A percentile compares a stretch with the other conserved stretches of the same genome.
Conservation (phyloP, 2,329 filamentous ascomycete genomes). For the Elsinoe necatrix region DNA sequence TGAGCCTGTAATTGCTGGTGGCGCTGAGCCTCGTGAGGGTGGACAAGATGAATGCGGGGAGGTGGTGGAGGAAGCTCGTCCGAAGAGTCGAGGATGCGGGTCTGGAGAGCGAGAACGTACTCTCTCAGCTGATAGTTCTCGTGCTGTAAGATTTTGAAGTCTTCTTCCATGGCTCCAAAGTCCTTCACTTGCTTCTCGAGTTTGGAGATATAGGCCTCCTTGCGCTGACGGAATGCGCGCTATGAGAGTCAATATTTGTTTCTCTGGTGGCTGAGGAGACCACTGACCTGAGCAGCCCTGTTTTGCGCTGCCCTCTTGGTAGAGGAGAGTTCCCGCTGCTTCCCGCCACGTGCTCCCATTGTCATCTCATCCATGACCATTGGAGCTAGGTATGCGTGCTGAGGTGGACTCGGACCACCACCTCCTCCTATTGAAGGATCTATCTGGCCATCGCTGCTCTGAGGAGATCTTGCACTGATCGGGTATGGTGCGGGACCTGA, state of each 20-base stretch:
- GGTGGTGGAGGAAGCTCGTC: conserved; percentile 80
- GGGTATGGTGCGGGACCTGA: conserved; percentile 31
- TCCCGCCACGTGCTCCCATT: conserved; percentile 58
- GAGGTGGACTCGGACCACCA: conserved; percentile 15
- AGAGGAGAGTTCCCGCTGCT: conserved; percentile 75
- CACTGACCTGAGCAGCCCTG: conserved; percentile 78
- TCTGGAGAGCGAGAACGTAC: conserved; percentile 86
- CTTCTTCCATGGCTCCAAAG: conserved; percentile 63
- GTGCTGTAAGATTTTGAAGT: conserved; percentile 69
- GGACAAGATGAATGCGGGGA: conserved; percentile 63
- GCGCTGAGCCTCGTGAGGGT: conserved; percentile 30
- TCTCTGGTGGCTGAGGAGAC: background rate
- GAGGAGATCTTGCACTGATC: conserved; percentile 33
- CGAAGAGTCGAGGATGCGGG: conserved; percentile 71
- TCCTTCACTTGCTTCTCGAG: conserved; percentile 89
- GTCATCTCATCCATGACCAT: conserved; percentile 46
- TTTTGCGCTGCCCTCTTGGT: conserved; percentile 97
- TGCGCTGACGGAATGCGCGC: conserved; percentile 94
- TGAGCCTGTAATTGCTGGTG: conserved; percentile 13
- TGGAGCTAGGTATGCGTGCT: conserved; percentile 49
- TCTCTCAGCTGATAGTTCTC: conserved; percentile 89
- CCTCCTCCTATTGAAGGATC: conserved; percentile 18
- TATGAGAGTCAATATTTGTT: conserved; percentile 32
- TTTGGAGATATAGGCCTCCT: conserved; percentile 97
- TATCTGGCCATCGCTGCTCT: conserved; percentile 26